Evolutionary conservation across 148 eudicot species (phyloP).

Genomic region (Polygonum aviculare): DNA sequence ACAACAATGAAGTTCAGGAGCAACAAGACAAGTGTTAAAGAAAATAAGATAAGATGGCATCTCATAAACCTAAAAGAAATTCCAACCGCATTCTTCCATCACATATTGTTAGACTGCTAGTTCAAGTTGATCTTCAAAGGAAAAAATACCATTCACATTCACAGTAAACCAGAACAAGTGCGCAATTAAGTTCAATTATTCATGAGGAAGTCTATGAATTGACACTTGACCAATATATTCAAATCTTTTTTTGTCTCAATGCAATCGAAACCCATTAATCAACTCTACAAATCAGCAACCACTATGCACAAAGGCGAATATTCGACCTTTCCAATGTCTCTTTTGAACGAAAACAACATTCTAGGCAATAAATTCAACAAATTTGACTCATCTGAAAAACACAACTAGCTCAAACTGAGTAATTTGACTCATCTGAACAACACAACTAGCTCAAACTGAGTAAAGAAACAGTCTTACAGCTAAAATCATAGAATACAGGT

Average conservation of each 20-base stretch:
- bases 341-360: neutral
- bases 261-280: neutral
- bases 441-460: neutral
- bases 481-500: neutral
- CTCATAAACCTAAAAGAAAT: neutral
- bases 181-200: neutral
- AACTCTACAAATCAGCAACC: neutral
- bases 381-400: neutral
- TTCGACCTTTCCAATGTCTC: neutral
- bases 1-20: neutral
- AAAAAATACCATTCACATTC: neutral
- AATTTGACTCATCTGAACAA: neutral
- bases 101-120: neutral
- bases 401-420: neutral
- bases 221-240: neutral
- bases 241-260: neutral
- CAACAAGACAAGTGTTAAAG: neutral
- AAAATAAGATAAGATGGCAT: neutral
- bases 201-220: neutral
- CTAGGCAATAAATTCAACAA: neutral
- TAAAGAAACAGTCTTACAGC: neutral
- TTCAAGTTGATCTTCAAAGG: neutral
- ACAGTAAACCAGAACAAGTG: neutral
- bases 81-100: neutral
- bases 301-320: neutral